phyloP scores from a whole-genome alignment of 106 monocot genomes.

The Dendrobium nobile region DNA sequence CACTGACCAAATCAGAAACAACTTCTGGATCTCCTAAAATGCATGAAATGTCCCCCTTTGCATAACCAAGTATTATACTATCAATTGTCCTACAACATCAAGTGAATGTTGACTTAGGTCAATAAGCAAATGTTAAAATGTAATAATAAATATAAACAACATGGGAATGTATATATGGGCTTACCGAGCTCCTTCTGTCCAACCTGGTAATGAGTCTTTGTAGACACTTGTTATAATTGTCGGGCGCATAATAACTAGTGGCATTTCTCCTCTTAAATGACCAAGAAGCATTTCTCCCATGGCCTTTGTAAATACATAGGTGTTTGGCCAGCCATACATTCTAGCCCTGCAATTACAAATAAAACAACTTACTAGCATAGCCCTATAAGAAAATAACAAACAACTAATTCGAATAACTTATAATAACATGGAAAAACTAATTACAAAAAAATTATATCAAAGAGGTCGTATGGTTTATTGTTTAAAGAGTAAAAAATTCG shows the following conservation, averaged over 20 bases:
- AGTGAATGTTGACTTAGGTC: background rate
- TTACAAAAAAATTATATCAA: too few relatives aligned
- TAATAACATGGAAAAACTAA: too few relatives aligned
- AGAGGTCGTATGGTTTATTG: too few relatives aligned
- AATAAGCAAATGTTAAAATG: background rate
- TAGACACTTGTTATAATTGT: conserved; percentile 75
- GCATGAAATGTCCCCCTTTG: conserved; percentile 47
- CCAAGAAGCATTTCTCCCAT: conserved; percentile 79
- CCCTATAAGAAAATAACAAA: conserved; percentile 16
- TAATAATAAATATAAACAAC: background rate
- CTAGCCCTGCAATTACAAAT: conserved; percentile 8
- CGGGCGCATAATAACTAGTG: conserved; percentile 65
- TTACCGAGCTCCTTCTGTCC: conserved; percentile 69
- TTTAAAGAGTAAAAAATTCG: too few relatives aligned
- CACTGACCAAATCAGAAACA: conserved; percentile 53
- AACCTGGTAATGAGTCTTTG: conserved; percentile 70
- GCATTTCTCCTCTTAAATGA: conserved; percentile 35
- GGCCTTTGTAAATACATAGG: conserved; percentile 82
- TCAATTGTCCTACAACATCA: conserved; percentile 51
- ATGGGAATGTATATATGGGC: too few relatives aligned
- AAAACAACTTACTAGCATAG: too few relatives aligned
- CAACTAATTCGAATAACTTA: too few relatives aligned
- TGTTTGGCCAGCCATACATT: conserved; percentile 74
- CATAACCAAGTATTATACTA: conserved; percentile 50
- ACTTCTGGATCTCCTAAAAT: conserved; percentile 43